Evolutionary conservation across 805 yeast genomes (phyloP), one percentile per base, ranked within the genome.

Genomic region (Candida rishiriensis): DNA sequence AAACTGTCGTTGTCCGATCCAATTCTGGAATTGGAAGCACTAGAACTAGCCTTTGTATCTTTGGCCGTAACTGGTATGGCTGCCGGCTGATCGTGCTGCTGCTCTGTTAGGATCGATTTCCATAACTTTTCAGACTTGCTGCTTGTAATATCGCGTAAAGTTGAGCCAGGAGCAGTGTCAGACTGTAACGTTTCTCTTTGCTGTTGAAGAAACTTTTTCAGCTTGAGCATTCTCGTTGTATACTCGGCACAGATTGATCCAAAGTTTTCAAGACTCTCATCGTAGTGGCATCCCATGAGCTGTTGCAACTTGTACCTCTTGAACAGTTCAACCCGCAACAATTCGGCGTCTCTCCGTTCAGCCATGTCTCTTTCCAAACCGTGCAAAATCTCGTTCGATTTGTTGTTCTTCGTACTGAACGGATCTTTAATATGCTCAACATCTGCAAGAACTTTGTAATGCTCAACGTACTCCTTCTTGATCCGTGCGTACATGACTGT

Each of bases 271-370:
- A 54, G 18, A 3, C 57, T 38, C 28, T 60, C 64, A 8, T 54
- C 46, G 14, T 60, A 49, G 42, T 53, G 66, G 6, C 47, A 44
- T 12, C 50, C 51, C 30, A 59, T 29, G 9, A 57, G 54, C 32
- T 59, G 56, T 30, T 59, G 52, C 29, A 56, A 53, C 32, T 49
- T 49, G 42, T 59, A 65, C 5, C 56, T 46, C 34, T 57, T 49
- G 53, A 48, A 48, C 2, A 52, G 38, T 35, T 60, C 55, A 15
- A 60, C 47, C 28, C 64, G 49, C 10, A 59, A 38, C 7, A 68
- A 30, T 37, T 64, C 67, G 39, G 47, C 60, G 42, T 68, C 72
- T 38, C 66, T 51, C 33, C 41, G 42, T 39, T 70, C 73, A 3
- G 46, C 45, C 33, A 66, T 39, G 48, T 69, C 72, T 29, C 54